phyloP scores from a whole-genome alignment of 2,329 filamentous ascomycete genomes.

The Trichophyton schoenleinii region DNA sequence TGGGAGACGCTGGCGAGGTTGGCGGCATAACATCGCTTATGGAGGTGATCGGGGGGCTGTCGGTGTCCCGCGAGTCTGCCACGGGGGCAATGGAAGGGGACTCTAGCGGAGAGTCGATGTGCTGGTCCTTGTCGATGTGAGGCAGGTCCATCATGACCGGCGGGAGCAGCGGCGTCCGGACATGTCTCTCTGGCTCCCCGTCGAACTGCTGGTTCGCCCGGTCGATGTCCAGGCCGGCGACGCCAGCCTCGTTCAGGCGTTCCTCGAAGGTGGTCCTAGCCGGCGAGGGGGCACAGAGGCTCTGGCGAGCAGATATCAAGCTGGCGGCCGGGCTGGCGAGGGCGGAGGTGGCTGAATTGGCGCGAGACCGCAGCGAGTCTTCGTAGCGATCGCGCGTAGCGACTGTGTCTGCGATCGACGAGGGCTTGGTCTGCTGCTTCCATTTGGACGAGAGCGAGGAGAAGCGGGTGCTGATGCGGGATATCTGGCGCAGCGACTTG shows the following conservation, averaged over 20 bases:
- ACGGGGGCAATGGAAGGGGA: slow-evolving; percentile 66
- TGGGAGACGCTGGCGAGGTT: slow-evolving; percentile 41
- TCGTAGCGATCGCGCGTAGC: slow-evolving; percentile 20
- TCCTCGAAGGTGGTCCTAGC: slow-evolving; percentile 52
- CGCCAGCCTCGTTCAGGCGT: slow-evolving; percentile 37
- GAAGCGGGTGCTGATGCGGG: slow-evolving; percentile 56
- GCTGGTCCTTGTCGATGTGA: slow-evolving; percentile 38
- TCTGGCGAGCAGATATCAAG: slow-evolving; percentile 35
- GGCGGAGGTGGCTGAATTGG: slow-evolving; percentile 32
- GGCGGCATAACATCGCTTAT: slow-evolving; percentile 34
- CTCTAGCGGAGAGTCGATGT: slow-evolving; percentile 67
- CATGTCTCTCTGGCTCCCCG: slow-evolving; percentile 49
- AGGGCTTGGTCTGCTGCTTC: slow-evolving; percentile 19
- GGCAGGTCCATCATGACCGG: slow-evolving; percentile 56
- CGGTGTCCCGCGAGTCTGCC: slow-evolving; percentile 28
- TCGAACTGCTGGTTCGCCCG: slow-evolving; percentile 39
- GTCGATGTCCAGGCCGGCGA: slow-evolving; percentile 41
- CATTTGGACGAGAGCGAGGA: slow-evolving; percentile 55
- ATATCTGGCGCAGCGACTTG: slow-evolving; percentile 37
- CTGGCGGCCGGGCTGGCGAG: slow-evolving; percentile 26
- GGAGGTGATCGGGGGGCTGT: slow-evolving; percentile 38
- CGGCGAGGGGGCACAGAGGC: slow-evolving; percentile 48
- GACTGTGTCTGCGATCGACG: slow-evolving; percentile 25
- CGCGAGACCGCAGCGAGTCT: slow-evolving; percentile 28
- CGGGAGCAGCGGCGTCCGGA: slow-evolving; percentile 73